Percentiles rank a stretch among this genome's conserved stretches.
phyloP scores from a whole-genome alignment of 2,329 filamentous ascomycete genomes.

The Talaromyces sp. region DNA sequence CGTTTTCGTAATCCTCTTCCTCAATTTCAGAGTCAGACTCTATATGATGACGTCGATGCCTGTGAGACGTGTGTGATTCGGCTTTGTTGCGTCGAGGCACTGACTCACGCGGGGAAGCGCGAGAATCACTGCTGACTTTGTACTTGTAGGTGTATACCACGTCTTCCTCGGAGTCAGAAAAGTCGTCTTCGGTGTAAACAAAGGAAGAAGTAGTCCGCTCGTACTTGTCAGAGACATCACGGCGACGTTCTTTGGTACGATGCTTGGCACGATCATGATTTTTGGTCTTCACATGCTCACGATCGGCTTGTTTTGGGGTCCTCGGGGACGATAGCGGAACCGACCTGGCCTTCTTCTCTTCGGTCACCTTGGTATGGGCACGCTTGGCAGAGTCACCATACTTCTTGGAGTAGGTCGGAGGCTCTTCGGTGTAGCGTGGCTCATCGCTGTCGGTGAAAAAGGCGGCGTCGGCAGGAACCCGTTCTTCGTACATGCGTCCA shows the following conservation, averaged over 20 bases:
- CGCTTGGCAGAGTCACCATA: constrained; percentile 32
- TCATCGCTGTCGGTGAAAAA: constrained; percentile 32
- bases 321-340: constrained; percentile 22
- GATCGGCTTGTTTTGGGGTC: constrained; percentile 28
- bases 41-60: constrained; percentile 7
- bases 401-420: constrained; percentile 34
- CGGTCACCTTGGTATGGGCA: constrained; percentile 24
- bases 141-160: not conserved
- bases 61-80: constrained; percentile 15
- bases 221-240: constrained; percentile 36
- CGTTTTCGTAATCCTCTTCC: constrained; percentile 20
- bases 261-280: constrained; percentile 32
- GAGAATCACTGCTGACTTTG: constrained; percentile 17
- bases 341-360: constrained; percentile 32
- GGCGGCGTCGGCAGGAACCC: constrained; percentile 29
- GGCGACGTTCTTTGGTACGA: constrained; percentile 39
- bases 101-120: constrained; percentile 17
- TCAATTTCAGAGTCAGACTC: constrained; percentile 16
- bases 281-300: constrained; percentile 25
- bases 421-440: constrained; percentile 31
- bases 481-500: constrained; percentile 40
- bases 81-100: constrained; percentile 11
- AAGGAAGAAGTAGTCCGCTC: constrained; percentile 21
- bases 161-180: constrained; percentile 27
- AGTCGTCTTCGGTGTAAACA: constrained; percentile 23